Evolutionary conservation across 345 rosid genomes (phyloP).

Genomic region (Cardamine occulta): DNA sequence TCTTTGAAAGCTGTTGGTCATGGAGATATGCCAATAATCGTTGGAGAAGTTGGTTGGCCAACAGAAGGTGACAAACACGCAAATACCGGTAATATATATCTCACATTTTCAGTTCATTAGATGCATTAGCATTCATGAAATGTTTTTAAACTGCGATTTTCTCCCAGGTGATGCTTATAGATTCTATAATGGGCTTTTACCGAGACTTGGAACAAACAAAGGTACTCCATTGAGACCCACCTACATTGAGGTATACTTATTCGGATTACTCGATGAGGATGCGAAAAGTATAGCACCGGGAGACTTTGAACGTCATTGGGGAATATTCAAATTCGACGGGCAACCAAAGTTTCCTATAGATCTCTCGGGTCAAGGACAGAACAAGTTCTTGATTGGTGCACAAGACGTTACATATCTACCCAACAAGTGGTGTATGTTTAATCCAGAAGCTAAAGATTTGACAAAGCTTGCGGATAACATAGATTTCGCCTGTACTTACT

Average conservation of each 20-base stretch:
- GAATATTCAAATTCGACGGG: constrained; percentile 69
- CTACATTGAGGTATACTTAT: constrained; percentile 72
- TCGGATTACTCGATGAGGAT: constrained; percentile 55
- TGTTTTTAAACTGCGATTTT: background rate
- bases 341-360: constrained; percentile 77
- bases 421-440: constrained; percentile 68
- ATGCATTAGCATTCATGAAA: background rate
- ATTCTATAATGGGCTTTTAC: constrained; percentile 77
- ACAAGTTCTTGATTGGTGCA: constrained; percentile 60
- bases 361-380: constrained; percentile 69
- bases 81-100: constrained; percentile 31
- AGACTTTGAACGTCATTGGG: constrained; percentile 89
- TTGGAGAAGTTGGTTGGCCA: constrained; percentile 43
- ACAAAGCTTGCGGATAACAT: constrained; percentile 68
- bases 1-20: constrained; percentile 66
- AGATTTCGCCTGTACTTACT: constrained; percentile 60
- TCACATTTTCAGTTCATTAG: background rate
- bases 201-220: constrained; percentile 59
- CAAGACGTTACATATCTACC: constrained; percentile 63
- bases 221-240: constrained; percentile 79
- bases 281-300: constrained; percentile 57
- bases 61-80: constrained; percentile 57
- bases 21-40: constrained; percentile 56
- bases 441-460: constrained; percentile 64
- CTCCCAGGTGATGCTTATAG: constrained; percentile 55